Evolutionary conservation across 768 basidiomycete species (phyloP).

Genomic region (Lactifluus volemus): DNA sequence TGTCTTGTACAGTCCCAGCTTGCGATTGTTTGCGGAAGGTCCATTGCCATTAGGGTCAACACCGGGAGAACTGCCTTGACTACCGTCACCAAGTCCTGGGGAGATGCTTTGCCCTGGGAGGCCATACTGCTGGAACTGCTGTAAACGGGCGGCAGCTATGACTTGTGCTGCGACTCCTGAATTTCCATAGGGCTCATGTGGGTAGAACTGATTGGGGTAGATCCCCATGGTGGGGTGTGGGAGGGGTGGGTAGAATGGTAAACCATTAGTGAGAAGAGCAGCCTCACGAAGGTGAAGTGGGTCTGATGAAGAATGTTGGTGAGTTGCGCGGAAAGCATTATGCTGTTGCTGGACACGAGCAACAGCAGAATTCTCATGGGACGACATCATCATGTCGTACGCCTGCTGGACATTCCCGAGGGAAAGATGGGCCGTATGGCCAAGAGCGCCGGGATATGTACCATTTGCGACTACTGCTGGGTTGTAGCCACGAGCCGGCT

Average conservation of each 20-base stretch:
- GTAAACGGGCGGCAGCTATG: conserved; percentile 50
- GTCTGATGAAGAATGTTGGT: conserved; percentile 80
- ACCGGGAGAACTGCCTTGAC: conserved; percentile 22
- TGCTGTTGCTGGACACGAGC: conserved; percentile 75
- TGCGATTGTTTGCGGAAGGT: conserved; percentile 87
- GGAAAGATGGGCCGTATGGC: conserved; percentile 60
- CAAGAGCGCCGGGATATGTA: conserved; percentile 32
- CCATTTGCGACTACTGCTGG: conserved; percentile 45
- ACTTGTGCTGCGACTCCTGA: conserved; percentile 33
- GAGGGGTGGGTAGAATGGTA: conserved; percentile 52
- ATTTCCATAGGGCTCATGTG: conserved; percentile 47
- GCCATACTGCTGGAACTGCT: conserved; percentile 46
- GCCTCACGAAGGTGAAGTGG: conserved; percentile 70
- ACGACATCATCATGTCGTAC: conserved; percentile 60
- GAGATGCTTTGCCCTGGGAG: conserved; percentile 16
- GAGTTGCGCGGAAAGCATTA: conserved; percentile 59
- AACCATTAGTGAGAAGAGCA: conserved; percentile 47
- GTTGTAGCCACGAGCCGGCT: conserved; percentile 44
- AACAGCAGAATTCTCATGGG: conserved; percentile 53
- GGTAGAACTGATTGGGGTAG: conserved; percentile 62
- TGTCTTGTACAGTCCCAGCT: conserved; percentile 86
- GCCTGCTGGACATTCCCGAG: conserved; percentile 68
- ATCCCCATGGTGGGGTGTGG: conserved; percentile 41
- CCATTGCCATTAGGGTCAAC: conserved; percentile 39
- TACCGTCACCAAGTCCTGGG: conserved; percentile 7